Base-by-base conservation (phyloP, 106 monocot genomes). In the Gastrodia elata region DNA sequence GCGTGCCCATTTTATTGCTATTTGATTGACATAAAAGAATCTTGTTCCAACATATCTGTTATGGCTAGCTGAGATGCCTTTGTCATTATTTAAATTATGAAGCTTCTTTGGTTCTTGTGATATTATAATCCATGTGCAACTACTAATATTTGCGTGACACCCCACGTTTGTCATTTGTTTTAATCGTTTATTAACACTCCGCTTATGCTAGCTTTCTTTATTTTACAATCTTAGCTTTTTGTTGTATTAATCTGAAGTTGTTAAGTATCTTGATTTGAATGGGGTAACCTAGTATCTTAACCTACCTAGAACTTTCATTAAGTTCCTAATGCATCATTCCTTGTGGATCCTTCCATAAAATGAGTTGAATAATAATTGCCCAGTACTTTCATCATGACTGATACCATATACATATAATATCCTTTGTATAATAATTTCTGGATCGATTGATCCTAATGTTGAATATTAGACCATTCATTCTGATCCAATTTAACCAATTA, bases 191-290 rank as follows among this genome's bases (percentile, higher is more conserved):
- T 28, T 28, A 26, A 26, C 27, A 59, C 11, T 59, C 6, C 8
- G 28, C 27, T 59, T 59, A 3, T 16, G 65, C 18, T 35, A 36
- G 15, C 36, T 65, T 65, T 65, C 16, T 65, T 34, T 15, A 35
- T 34, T 36, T n/a, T n/a, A n/a, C n/a, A n/a, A n/a, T n/a, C 14
- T 15, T 25, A 68, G 24, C 14, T 26, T 68, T 41, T 27, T 61
- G 61, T 43, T 27, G 42, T 43, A 39, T 70, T 70, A 43, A 42
- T 41, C 18, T 43, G 20, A 46, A 69, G 20, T 74, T 57, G 49
- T 52, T 71, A 42, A 39, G 20, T 27, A 55, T 28, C 56, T 78
- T 73, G 18, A 70, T 41, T 55, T 81, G 81, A 67, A 32, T 83
- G 93, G 97, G 86, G n/a, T n/a, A n/a, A n/a, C n/a, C n/a, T n/a